Conservation (phyloP, 306 rosid genomes). For the Luffa aegyptiaca region DNA sequence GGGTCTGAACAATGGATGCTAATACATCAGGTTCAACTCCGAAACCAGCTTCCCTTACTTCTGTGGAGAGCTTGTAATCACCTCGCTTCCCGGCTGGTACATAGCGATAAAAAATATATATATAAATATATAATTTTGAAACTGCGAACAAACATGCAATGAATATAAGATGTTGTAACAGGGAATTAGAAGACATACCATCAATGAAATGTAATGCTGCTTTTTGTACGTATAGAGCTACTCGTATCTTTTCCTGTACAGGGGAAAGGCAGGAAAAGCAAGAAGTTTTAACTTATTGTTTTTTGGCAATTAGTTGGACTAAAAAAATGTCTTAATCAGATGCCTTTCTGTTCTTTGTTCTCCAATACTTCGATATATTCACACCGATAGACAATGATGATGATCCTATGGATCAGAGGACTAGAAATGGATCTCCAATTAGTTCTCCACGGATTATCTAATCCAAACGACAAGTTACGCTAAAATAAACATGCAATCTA, state of each 20-base stretch:
- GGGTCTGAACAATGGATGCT: slow-evolving; percentile 51
- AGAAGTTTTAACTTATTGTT: not conserved
- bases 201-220: slow-evolving; percentile 92
- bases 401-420: not conserved
- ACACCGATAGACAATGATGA: not conserved
- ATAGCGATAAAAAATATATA: not conserved
- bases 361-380: not conserved
- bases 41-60: slow-evolving; percentile 52
- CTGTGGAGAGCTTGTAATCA: slow-evolving; percentile 29
- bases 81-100: slow-evolving; percentile 45
- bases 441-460: not conserved
- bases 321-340: not conserved
- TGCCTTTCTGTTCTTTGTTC: not conserved
- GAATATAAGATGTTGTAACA: not conserved
- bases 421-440: not conserved
- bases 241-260: slow-evolving; percentile 74
- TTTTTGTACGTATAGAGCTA: slow-evolving; percentile 77
- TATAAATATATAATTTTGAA: not conserved
- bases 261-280: not conserved
- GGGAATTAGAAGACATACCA: slow-evolving; percentile 33
- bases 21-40: slow-evolving; percentile 51
- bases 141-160: not conserved
- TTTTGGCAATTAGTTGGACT: not conserved
- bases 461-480: not conserved
- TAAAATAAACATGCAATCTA: not conserved